These are phyloP conservation scores for Cyclocybe aegerita DNA, from an alignment of 768 basidiomycete species.

Conservation along the genomic window DNA sequence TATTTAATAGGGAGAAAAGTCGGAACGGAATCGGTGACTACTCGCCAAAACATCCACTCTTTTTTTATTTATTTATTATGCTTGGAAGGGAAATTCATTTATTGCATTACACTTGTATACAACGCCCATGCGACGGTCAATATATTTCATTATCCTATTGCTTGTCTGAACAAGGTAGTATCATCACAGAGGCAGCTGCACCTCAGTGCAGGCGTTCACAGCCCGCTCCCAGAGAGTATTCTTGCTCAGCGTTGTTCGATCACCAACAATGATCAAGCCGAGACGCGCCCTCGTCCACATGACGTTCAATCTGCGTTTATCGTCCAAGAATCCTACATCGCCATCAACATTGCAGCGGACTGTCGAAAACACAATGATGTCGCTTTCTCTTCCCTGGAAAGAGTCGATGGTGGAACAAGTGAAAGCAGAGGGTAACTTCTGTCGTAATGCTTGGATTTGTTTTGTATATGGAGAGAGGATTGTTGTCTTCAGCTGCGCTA, in stretches of 20 bases:
- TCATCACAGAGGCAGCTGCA: slow-evolving; percentile 8
- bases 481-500: slow-evolving; percentile 34
- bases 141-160: neutral
- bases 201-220: slow-evolving; percentile 35
- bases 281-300: slow-evolving; percentile 68
- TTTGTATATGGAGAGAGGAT: slow-evolving; percentile 62
- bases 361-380: slow-evolving; percentile 64
- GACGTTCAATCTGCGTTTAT: slow-evolving; percentile 60
- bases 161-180: neutral
- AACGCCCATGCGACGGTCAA: too few relatives aligned
- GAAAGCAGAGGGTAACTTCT: slow-evolving; percentile 34
- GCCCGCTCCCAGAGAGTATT: slow-evolving; percentile 56
- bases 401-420: slow-evolving; percentile 55
- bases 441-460: slow-evolving; percentile 48
- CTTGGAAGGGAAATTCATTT: too few relatives aligned
- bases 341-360: slow-evolving; percentile 59
- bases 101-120: too few relatives aligned
- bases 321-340: slow-evolving; percentile 68
- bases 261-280: slow-evolving; percentile 61
- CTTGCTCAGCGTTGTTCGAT: slow-evolving; percentile 45
- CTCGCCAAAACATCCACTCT: too few relatives aligned
- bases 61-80: too few relatives aligned
- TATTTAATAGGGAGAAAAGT: too few relatives aligned
- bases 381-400: slow-evolving; percentile 69
- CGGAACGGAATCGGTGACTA: too few relatives aligned